phyloP scores from a whole-genome alignment of 768 basidiomycete genomes.

The Tephrocybe sp. region DNA sequence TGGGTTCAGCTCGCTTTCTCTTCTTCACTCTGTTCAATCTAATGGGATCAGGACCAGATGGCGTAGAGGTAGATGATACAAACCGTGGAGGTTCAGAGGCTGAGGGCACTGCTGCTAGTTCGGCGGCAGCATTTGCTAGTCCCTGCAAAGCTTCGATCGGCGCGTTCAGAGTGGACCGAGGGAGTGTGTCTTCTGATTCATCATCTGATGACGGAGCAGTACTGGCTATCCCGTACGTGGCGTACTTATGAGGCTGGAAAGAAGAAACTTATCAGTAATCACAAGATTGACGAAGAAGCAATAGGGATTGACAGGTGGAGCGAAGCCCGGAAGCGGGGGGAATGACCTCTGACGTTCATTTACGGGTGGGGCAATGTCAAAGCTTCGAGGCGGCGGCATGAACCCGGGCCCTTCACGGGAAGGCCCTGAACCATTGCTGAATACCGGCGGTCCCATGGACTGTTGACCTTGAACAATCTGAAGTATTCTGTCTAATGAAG shows the following conservation, averaged over 20 bases:
- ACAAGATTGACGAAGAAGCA: background rate
- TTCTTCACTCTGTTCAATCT: slow-evolving; percentile 63
- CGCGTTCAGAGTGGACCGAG: slow-evolving; percentile 80
- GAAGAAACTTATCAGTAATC: slow-evolving; percentile 11
- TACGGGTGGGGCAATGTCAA: slow-evolving; percentile 31
- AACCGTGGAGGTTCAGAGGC: slow-evolving; percentile 55
- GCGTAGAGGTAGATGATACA: slow-evolving; percentile 12
- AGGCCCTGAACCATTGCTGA: slow-evolving; percentile 29
- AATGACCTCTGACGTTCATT: slow-evolving; percentile 45
- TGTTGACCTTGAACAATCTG: slow-evolving; percentile 54
- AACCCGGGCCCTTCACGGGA: slow-evolving; percentile 30
- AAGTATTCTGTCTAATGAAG: slow-evolving; percentile 81
- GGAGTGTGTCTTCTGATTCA: slow-evolving; percentile 87
- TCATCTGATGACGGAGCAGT: slow-evolving; percentile 86
- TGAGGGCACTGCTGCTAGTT: slow-evolving; percentile 82
- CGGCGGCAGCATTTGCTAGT: slow-evolving; percentile 92
- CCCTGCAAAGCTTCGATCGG: slow-evolving; percentile 95
- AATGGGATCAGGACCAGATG: slow-evolving; percentile 2
- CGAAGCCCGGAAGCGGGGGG: slow-evolving; percentile 88
- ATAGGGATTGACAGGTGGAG: slow-evolving; percentile 67
- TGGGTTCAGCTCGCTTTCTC: slow-evolving; percentile 80
- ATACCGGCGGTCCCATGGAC: slow-evolving; percentile 29
- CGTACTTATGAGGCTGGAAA: slow-evolving; percentile 80
- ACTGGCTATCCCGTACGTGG: slow-evolving; percentile 86
- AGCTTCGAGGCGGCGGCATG: slow-evolving; percentile 35